These are phyloP conservation scores for Mortierella sp. DNA, from an alignment of 371 early-diverging fungal species.

Conservation along the genomic window DNA sequence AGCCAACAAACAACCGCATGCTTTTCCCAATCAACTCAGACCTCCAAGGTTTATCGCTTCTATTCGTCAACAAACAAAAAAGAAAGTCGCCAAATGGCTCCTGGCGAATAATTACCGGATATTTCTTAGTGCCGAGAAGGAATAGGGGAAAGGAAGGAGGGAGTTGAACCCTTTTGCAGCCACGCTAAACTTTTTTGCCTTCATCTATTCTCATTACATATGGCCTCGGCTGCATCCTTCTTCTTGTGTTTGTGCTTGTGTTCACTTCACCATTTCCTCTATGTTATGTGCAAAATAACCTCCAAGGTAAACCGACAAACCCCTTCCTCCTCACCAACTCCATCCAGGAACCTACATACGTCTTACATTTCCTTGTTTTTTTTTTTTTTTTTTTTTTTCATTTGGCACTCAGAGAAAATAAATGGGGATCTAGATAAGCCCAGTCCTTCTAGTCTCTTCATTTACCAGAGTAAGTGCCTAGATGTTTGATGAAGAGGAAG, in stretches of 20 bases:
- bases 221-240: not conserved
- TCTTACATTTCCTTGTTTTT: no score
- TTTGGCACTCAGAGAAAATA: no score
- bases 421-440: not conserved
- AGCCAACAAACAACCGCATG: not conserved
- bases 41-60: not conserved
- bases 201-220: not conserved
- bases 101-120: not conserved
- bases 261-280: not conserved
- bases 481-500: not conserved
- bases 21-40: not conserved
- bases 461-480: not conserved
- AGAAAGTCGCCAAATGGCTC: no score
- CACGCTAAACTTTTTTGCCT: not conserved
- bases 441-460: not conserved
- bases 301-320: no score
- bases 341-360: no score
- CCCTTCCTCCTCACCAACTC: no score
- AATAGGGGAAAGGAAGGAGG: no score
- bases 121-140: not conserved
- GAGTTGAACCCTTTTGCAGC: not conserved
- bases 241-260: not conserved
- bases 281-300: not conserved
- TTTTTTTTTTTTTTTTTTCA: no score
- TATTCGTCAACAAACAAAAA: not conserved